Conservation (phyloP, 306 rosid genomes). For the Ormosia emarginata region DNA sequence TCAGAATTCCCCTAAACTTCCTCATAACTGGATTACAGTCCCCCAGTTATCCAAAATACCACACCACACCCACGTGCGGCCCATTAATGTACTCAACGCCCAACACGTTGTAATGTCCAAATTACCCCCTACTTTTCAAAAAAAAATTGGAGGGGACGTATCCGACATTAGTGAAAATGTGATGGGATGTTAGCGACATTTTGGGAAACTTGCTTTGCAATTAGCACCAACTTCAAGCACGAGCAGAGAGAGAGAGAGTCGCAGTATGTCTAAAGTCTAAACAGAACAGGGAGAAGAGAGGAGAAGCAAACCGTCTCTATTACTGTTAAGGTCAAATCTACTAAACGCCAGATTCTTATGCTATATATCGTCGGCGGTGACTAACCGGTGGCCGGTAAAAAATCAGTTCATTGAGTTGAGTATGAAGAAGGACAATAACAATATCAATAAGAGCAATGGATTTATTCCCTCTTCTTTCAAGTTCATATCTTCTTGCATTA, state of each 20-base stretch:
- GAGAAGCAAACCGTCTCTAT: conserved; percentile 30
- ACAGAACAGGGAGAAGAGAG: background rate
- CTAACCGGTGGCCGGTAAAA: conserved; percentile 38
- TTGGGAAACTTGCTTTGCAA: conserved; percentile 6
- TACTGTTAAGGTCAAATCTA: conserved; percentile 34
- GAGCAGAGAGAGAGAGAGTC: background rate
- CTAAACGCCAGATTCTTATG: conserved; percentile 14
- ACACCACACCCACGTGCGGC: background rate
- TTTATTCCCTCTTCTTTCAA: conserved; percentile 64
- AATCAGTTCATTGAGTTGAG: conserved; percentile 10
- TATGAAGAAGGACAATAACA: conserved; percentile 52
- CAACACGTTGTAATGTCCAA: background rate
- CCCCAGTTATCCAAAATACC: background rate
- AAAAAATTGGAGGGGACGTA: background rate
- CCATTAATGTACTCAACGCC: too few relatives aligned
- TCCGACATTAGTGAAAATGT: background rate
- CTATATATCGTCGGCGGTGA: conserved; percentile 30
- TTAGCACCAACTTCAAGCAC: background rate
- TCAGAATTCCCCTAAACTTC: background rate
- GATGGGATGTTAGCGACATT: conserved; percentile 7
- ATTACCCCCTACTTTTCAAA: background rate
- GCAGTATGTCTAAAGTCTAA: background rate
- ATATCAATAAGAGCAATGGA: conserved; percentile 40
- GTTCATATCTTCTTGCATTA: conserved; percentile 64
- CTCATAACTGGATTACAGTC: background rate